A percentile compares a stretch with the other conserved stretches of the same genome.
These are phyloP conservation scores for Artemisia annua DNA, from an alignment of 129 eudicot genomes.

Conservation along the genomic window DNA sequence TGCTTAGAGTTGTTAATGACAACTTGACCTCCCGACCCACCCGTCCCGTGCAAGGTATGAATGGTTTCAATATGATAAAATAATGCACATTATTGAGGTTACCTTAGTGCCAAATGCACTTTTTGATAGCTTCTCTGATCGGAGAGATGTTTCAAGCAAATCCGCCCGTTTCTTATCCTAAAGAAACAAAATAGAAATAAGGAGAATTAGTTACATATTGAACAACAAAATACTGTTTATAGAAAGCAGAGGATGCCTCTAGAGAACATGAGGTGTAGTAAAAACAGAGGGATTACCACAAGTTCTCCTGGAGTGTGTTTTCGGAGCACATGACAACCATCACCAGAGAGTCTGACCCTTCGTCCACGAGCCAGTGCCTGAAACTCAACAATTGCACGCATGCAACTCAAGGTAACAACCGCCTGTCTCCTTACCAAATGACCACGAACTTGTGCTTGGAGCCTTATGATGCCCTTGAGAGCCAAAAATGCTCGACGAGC, in stretches of 20 bases:
- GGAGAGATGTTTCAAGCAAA: slow-evolving; percentile 32
- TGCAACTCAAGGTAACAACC: slow-evolving; percentile 68
- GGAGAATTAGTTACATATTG: slow-evolving; percentile 1
- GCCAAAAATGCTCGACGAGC: slow-evolving; percentile 87
- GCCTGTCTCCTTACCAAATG: slow-evolving; percentile 81
- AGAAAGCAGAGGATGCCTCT: background rate
- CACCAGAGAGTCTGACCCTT: slow-evolving; percentile 49
- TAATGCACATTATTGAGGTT: slow-evolving; percentile 1
- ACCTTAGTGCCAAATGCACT: slow-evolving; percentile 68
- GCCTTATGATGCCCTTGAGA: slow-evolving; percentile 78
- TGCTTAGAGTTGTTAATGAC: slow-evolving; percentile 63
- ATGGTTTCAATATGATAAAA: slow-evolving; percentile 60
- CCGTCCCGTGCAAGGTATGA: background rate
- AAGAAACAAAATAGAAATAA: slow-evolving; percentile 8
- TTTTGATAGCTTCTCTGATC: slow-evolving; percentile 43
- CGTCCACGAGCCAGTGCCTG: slow-evolving; percentile 79
- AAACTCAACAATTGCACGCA: slow-evolving; percentile 67
- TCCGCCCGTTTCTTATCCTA: slow-evolving; percentile 38
- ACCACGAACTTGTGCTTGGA: slow-evolving; percentile 88
- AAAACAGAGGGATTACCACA: slow-evolving; percentile 34
- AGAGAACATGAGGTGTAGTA: slow-evolving; percentile 2
- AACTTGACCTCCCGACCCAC: slow-evolving; percentile 74
- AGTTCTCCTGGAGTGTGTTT: slow-evolving; percentile 23
- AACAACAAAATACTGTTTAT: slow-evolving; percentile 4
- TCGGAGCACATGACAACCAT: slow-evolving; percentile 38